Conservation (phyloP, 2,329 filamentous ascomycete species). For the Phoma herbarum region DNA sequence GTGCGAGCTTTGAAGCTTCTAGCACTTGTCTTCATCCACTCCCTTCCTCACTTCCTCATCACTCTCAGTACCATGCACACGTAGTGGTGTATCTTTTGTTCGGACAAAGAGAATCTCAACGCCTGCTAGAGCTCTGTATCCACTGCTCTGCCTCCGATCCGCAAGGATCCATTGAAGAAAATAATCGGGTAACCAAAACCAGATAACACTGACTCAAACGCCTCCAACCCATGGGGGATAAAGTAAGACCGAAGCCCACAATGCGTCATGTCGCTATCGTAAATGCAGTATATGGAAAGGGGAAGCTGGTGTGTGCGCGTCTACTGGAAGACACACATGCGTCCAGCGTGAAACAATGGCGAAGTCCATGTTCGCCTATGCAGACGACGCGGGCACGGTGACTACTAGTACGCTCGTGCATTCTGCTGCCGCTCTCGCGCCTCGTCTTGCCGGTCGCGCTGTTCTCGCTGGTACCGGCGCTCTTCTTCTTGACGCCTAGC, state of each 20-base stretch:
- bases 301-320: constrained; percentile 23
- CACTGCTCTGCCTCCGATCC: constrained; percentile 24
- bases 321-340: constrained; percentile 12
- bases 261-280: constrained; percentile 51
- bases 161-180: constrained; percentile 19
- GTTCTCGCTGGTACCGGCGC: constrained; percentile 38
- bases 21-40: constrained; percentile 8
- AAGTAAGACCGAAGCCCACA: constrained; percentile 32
- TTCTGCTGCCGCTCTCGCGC: constrained; percentile 15
- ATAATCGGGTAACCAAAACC: constrained; percentile 31
- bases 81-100: constrained; percentile 28
- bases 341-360: constrained; percentile 12
- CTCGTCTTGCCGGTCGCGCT: constrained; percentile 29
- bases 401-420: constrained; percentile 27
- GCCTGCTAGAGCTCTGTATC: constrained; percentile 23
- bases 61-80: constrained; percentile 20
- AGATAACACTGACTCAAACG: constrained; percentile 44
- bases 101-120: constrained; percentile 17
- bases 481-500: constrained; percentile 44
- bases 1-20: constrained; percentile 21
- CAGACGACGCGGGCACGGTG: constrained; percentile 7
- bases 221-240: constrained; percentile 33
- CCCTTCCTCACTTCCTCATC: constrained; percentile 1
- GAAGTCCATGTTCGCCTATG: constrained; percentile 23
- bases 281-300: constrained; percentile 51